These are phyloP conservation scores for Yamadazyma triangularis DNA, from an alignment of 1,139 yeast species.

Conservation along the genomic window DNA sequence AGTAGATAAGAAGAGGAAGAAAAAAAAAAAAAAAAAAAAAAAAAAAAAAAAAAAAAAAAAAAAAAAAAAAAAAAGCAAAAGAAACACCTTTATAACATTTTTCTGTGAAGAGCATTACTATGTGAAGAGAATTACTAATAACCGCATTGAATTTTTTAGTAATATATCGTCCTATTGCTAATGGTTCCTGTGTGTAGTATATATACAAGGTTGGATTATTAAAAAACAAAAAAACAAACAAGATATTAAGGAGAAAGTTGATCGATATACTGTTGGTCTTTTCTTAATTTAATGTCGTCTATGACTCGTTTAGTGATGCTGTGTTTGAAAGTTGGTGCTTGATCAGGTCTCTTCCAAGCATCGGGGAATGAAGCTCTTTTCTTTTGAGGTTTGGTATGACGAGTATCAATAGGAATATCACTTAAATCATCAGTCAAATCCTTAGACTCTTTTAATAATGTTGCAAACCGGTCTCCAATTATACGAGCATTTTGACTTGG, in stretches of 20 bases:
- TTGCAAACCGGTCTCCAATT: conserved; percentile 59
- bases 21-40: no score
- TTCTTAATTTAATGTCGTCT: conserved; percentile 26
- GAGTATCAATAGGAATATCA: conserved; percentile 78
- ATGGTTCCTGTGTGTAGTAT: no score
- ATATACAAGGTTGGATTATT: no score
- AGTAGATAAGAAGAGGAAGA: no score
- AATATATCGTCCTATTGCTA: no score
- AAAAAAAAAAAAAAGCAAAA: no score
- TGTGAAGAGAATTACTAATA: no score
- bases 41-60: no score
- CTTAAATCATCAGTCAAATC: conserved; percentile 59
- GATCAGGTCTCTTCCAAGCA: conserved; percentile 78
- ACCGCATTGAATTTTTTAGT: no score
- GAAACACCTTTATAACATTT: no score
- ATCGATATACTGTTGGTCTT: conserved; percentile 29
- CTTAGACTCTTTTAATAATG: conserved; percentile 62
- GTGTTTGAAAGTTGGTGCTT: conserved; percentile 46
- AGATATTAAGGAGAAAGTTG: conserved; percentile 22
- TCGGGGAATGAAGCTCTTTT: conserved; percentile 60
- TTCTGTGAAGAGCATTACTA: no score
- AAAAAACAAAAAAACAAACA: no score
- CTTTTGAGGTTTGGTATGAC: conserved; percentile 55
- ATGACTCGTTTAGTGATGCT: conserved; percentile 30
- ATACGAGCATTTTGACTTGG: conserved; percentile 84